Conservation (phyloP, 768 basidiomycete genomes). For the Boletus rubescentipes region DNA sequence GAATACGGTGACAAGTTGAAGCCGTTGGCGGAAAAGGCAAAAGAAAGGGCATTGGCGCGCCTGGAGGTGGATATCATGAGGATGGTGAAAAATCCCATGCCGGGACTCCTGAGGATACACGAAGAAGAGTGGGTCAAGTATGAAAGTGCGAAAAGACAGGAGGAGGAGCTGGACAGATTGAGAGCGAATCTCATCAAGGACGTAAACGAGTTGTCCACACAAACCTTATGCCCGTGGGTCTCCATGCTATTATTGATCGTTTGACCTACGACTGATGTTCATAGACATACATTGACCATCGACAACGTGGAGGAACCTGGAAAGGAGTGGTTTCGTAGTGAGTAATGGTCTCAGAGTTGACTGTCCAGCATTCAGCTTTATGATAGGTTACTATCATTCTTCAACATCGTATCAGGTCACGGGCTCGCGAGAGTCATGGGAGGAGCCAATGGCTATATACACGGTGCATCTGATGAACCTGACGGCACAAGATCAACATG, state of each 20-base stretch:
- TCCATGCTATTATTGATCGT: background rate
- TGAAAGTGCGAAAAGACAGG: background rate
- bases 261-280: background rate
- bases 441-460: slow-evolving; percentile 18
- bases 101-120: slow-evolving; percentile 9
- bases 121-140: background rate
- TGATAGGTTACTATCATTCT: background rate
- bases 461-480: slow-evolving; percentile 30
- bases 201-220: slow-evolving; percentile 16
- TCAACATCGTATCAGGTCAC: slow-evolving; percentile 2
- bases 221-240: background rate
- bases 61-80: background rate
- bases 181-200: slow-evolving; percentile 19
- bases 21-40: background rate
- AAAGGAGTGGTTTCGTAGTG: too few relatives aligned
- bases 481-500: slow-evolving; percentile 28
- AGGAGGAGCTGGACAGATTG: slow-evolving; percentile 7
- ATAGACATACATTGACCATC: slow-evolving; percentile 15
- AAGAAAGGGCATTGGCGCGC: background rate
- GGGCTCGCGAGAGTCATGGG: slow-evolving; percentile 6
- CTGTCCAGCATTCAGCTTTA: too few relatives aligned
- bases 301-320: background rate
- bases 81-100: slow-evolving; percentile 8
- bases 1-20: background rate
- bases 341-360: too few relatives aligned